These are phyloP conservation scores for Pelargonium myrrhifolium DNA, from an alignment of 441 rosid species.

Conservation along the genomic window DNA sequence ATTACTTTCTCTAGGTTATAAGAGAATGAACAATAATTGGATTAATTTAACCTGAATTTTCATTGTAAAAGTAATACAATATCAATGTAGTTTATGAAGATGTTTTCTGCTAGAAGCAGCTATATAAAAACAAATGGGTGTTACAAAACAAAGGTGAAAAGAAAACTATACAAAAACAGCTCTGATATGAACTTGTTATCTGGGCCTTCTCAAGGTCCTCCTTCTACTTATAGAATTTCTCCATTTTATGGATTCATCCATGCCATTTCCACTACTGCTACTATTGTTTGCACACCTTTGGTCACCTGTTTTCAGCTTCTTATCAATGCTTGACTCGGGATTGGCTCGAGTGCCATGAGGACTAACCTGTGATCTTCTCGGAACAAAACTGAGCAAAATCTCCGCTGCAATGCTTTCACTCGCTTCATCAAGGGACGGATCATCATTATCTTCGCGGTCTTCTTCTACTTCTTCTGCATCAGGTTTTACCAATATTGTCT, in stretches of 20 bases:
- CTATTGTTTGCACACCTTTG: not conserved
- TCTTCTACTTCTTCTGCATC: not conserved
- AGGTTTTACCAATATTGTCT: not conserved
- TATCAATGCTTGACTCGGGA: no score
- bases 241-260: slow-evolving; percentile 10
- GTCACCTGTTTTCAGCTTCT: not conserved
- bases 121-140: no score
- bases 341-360: slow-evolving; percentile 8
- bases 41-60: no score
- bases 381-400: slow-evolving; percentile 13
- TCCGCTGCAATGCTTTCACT: slow-evolving; percentile 12
- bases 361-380: not conserved
- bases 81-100: no score
- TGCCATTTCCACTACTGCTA: not conserved
- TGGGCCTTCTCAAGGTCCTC: slow-evolving; percentile 8
- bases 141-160: no score
- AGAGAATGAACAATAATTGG: no score
- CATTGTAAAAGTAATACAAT: no score
- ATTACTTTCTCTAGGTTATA: no score
- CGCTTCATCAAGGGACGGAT: not conserved
- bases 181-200: not conserved
- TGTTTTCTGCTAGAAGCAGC: no score
- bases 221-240: slow-evolving; percentile 2
- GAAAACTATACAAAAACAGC: not conserved
- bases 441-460: not conserved